Evolutionary conservation across 2,329 filamentous ascomycete genomes (phyloP), one percentile per base, ranked within the genome.

Genomic region (Neurospora sp.): DNA sequence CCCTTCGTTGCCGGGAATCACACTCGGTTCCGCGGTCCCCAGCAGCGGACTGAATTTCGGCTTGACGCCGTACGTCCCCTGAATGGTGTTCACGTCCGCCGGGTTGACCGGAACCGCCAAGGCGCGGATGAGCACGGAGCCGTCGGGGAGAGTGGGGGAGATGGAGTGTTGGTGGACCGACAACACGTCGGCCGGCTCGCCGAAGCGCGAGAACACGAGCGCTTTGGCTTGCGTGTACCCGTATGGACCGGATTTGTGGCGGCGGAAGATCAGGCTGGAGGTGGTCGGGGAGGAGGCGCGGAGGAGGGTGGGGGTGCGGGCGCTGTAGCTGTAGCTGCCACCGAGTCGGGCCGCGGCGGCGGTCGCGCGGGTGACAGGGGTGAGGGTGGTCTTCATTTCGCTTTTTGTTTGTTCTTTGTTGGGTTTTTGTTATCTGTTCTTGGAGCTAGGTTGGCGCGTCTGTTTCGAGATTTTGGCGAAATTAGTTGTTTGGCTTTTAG

Each of bases 41-140:
- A 99, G 70, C 8, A 73, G 88, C 6, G 89, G 90, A 19, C 88
- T 90, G 81, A 97, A 94, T 66, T 86, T 83, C 0, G 94, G 93
- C 78, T 93, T 93, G 66, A 89, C 89, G 72, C 95, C 95, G 82
- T 99, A 99, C 4, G 95, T 93, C 74, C 96, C 96, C 84, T 99
- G 96, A 77, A 99, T 92, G 77, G 95, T 95, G 84, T 99, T 99
- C 80, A 99, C 92, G 82, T 99, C 96, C 77, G 96, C 94, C 33
- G 96, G 96, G 83, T 99, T 99, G 80, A 99, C 93, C 70, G 96
- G 93, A 0, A 93, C 89, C 39, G 94, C 92, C 76, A 99, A 92
- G 76, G 96, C 90, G 79, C 93, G 93, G 71, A 99, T 84, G 69
- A 95, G 93, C 75, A 96, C 81, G 66, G 85, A 82, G 67, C 80